Conservation (phyloP, 176 grass and related monocot genomes). For the Phoenix dactylifera region DNA sequence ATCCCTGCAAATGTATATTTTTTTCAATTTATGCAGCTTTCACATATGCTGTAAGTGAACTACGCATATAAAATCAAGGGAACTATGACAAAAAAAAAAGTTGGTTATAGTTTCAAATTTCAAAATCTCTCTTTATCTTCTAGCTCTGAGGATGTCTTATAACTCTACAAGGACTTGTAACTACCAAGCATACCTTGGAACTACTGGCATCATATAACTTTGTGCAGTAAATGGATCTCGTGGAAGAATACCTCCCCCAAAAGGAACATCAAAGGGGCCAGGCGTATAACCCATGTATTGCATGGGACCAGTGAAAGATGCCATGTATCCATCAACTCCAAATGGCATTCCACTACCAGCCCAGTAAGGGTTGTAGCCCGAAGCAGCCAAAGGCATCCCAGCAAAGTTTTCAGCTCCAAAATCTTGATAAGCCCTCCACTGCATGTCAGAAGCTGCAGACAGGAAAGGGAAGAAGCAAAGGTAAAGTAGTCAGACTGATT, state of each 20-base stretch:
- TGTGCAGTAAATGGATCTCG: slow-evolving; percentile 88
- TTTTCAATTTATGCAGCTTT: background rate
- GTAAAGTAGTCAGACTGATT: background rate
- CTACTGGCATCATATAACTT: slow-evolving; percentile 73
- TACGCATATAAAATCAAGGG: background rate
- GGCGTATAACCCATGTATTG: slow-evolving; percentile 76
- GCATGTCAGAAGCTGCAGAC: slow-evolving; percentile 44
- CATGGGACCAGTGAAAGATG: slow-evolving; percentile 63
- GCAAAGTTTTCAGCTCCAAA: slow-evolving; percentile 66
- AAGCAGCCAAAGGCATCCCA: slow-evolving; percentile 62
- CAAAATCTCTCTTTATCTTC: slow-evolving; percentile 2
- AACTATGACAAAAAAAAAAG: background rate
- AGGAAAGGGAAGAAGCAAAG: slow-evolving; percentile 6
- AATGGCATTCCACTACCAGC: slow-evolving; percentile 48
- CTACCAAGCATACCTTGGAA: slow-evolving; percentile 52
- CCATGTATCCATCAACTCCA: slow-evolving; percentile 68
- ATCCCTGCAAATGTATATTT: slow-evolving; percentile 41
- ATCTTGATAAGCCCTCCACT: slow-evolving; percentile 77
- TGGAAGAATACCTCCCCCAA: slow-evolving; percentile 47
- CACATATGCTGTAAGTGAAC: background rate
- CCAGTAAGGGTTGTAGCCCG: slow-evolving; percentile 84
- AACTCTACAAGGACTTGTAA: too few species aligned
- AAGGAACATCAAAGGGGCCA: slow-evolving; percentile 58
- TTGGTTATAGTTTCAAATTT: too few species aligned
- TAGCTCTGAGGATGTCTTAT: too few species aligned